These are phyloP conservation scores for Coniochaeta pulveracea DNA, from an alignment of 2,329 filamentous ascomycete species.

Conservation along the genomic window DNA sequence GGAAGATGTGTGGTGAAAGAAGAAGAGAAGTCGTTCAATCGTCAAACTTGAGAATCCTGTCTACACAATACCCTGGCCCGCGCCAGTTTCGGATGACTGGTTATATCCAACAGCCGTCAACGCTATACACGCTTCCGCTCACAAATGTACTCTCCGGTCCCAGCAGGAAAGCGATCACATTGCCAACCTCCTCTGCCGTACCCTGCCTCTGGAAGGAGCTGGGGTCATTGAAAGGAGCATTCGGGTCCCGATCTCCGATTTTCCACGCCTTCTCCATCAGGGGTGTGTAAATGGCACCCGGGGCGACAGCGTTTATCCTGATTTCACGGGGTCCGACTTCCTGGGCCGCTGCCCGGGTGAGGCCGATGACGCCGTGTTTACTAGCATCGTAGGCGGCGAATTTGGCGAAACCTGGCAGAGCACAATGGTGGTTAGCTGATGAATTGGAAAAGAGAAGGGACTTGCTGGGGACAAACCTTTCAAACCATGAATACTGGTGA, in stretches of 20 bases:
- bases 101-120: slow-evolving; percentile 32
- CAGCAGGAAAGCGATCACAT: slow-evolving; percentile 34
- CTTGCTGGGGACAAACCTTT: slow-evolving; percentile 17
- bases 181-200: slow-evolving; percentile 33
- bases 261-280: slow-evolving; percentile 33
- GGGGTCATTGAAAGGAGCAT: slow-evolving; percentile 28
- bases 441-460: no score
- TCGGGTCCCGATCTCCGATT: slow-evolving; percentile 19
- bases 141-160: slow-evolving; percentile 34
- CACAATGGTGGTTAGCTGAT: neutral
- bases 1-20: slow-evolving; percentile 71
- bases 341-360: slow-evolving; percentile 23
- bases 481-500: slow-evolving; percentile 38
- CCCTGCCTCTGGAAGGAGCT: slow-evolving; percentile 31
- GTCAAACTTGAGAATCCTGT: neutral
- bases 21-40: neutral
- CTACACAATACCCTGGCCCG: neutral
- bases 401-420: slow-evolving; percentile 23
- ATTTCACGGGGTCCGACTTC: slow-evolving; percentile 30
- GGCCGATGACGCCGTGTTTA: slow-evolving; percentile 25
- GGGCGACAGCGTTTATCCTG: slow-evolving; percentile 33
- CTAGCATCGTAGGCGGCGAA: slow-evolving; percentile 25
- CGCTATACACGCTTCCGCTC: slow-evolving; percentile 31
- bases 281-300: slow-evolving; percentile 37
- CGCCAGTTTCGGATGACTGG: slow-evolving; percentile 1